A percentile compares a stretch with the other conserved stretches of the same genome.
Evolutionary conservation across 108 stramenopile genomes (phyloP).

Genomic region (Nitzschia sp.): DNA sequence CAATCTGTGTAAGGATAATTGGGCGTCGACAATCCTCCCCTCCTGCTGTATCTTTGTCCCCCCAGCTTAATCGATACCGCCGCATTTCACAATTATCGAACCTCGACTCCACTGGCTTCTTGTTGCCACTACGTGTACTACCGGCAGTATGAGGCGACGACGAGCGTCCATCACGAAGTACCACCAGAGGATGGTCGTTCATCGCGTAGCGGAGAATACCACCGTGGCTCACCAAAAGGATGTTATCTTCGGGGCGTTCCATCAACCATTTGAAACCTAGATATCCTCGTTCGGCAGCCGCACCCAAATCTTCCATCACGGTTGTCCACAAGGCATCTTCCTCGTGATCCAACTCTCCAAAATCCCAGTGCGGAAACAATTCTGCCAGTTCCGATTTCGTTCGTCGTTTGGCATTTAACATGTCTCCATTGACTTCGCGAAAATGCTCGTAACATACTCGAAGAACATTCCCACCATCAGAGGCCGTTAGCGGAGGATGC

Average conservation of each 20-base stretch:
- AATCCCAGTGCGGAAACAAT: constrained; percentile 71
- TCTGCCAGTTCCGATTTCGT: constrained; percentile 38
- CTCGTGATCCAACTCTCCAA: constrained; percentile 28
- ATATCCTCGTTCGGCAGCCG: constrained; percentile 73
- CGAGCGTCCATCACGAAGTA: constrained; percentile 48
- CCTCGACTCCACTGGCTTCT: constrained; percentile 42
- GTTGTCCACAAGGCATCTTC: constrained; percentile 63
- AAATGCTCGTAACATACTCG: constrained; percentile 62
- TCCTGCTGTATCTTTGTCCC: not conserved
- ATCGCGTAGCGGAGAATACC: constrained; percentile 67
- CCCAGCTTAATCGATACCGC: constrained; percentile 45
- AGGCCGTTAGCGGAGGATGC: constrained; percentile 38
- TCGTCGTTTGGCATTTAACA: constrained; percentile 74
- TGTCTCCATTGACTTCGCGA: constrained; percentile 77
- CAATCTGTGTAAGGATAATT: constrained; percentile 24
- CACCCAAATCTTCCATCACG: constrained; percentile 54
- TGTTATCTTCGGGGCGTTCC: constrained; percentile 46
- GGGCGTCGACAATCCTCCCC: not conserved
- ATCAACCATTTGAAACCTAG: constrained; percentile 55
- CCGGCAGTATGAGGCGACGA: not conserved
- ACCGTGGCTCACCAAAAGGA: constrained; percentile 69
- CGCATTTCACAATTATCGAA: constrained; percentile 86
- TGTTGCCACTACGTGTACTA: not conserved
- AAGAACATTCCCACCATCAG: not conserved
- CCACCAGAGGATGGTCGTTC: constrained; percentile 55